Evolutionary conservation across 257 asterid genomes (phyloP), one percentile per base, ranked within the genome.

Genomic region (Hygrophila difformis): DNA sequence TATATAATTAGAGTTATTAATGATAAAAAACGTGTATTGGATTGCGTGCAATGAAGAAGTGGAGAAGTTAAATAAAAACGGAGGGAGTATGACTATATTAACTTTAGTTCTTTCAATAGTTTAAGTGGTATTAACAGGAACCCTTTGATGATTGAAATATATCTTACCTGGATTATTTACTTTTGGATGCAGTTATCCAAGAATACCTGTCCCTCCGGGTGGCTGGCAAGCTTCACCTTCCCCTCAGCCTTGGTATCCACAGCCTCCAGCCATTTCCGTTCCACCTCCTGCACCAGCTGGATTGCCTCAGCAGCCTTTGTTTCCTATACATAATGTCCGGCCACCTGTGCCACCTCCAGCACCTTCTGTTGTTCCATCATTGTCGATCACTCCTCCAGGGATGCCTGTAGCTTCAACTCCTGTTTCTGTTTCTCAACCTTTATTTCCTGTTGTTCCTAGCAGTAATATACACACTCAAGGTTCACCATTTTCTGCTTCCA

Each of bases 211-310:
- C 44, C 87, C 84, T 41, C 72, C 79, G 40, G 68, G 57, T 61
- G 87, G 84, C 52, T 87, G 97, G 97, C 63, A 68, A 18, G 63
- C 43, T 56, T 68, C 78, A 13, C 76, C 85, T 38, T 93, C 79
- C 14, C 97, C 87, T 22, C 95, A 74, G 50, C 72, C 68, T 22
- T 84, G 93, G 97, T 81, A 78, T 72, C 74, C 86, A 18, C 95
- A 74, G 57, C 73, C 66, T 68, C 76, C 89, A 23, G 71, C 67
- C 67, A 66, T 53, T 43, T 70, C 94, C 13, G 75, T 64, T 54
- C 78, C 82, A 44, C 87, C 87, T 19, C 59, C 87, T 39, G 71
- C 84, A 22, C 78, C 78, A 18, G 38, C 64, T 53, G 92, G 91
- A 50, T 23, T 76, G 74, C 81, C 84, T 15, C 88, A 71, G 43